A percentile compares a stretch with the other conserved stretches of the same genome.
Conservation (phyloP, 768 basidiomycete species). For the Hemileccinum rubropunctum region DNA sequence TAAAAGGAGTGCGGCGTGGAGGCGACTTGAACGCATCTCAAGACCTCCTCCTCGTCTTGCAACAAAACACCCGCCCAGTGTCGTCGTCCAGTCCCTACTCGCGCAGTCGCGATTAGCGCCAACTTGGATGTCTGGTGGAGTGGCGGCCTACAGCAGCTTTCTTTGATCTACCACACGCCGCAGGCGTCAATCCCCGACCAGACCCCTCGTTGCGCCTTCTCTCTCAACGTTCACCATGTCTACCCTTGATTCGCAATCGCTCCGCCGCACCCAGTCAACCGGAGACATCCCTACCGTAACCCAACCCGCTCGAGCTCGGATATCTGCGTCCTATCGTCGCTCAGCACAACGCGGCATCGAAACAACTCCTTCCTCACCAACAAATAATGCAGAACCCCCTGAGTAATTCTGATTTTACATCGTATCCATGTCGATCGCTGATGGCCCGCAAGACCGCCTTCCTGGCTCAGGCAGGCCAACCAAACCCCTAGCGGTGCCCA, state of each 20-base stretch:
- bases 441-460: conserved; percentile 18
- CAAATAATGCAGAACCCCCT: conserved; percentile 12
- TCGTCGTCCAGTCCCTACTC: conserved; percentile 1
- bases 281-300: conserved; percentile 29
- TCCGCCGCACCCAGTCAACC: conserved; percentile 35
- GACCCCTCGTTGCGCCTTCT: conserved; percentile 11
- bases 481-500: conserved; percentile 16
- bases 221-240: conserved; percentile 29
- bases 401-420: conserved; percentile 16
- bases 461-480: conserved; percentile 26
- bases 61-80: not conserved
- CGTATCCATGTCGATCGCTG: conserved; percentile 16
- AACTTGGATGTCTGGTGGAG: conserved; percentile 17
- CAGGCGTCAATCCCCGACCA: conserved; percentile 29
- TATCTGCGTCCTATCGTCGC: conserved; percentile 29
- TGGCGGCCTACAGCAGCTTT: conserved; percentile 13
- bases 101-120: conserved; percentile 16
- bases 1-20: conserved; percentile 12
- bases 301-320: conserved; percentile 26
- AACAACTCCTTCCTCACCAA: conserved; percentile 17
- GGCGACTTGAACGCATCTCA: not conserved
- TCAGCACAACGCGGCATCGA: conserved; percentile 24
- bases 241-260: conserved; percentile 30
- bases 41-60: no score
- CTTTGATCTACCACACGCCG: conserved; percentile 23